Evolutionary conservation across 192 early-diverging fungal species (phyloP).

Genomic region (Pecoramyces ruminantium): DNA sequence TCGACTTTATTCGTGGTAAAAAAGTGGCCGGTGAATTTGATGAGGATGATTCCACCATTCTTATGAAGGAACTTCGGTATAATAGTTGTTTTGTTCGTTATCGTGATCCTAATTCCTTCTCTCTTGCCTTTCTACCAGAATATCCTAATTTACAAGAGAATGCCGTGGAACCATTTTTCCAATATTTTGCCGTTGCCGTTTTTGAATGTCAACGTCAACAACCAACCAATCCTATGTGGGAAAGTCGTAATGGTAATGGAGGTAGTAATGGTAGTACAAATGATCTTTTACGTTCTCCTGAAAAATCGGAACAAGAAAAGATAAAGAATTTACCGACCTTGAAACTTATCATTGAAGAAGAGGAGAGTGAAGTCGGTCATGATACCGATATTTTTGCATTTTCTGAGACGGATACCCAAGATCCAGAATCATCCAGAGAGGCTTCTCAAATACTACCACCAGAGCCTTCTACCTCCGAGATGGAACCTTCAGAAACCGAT

Average conservation of each 20-base stretch:
- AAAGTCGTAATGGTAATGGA: neutral
- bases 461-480: too few species aligned
- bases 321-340: neutral
- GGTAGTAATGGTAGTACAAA: neutral
- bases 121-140: neutral
- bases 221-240: neutral
- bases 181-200: neutral
- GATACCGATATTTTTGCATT: neutral
- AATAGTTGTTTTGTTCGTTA: neutral
- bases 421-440: neutral
- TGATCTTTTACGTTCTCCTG: neutral
- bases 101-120: neutral
- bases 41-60: neutral
- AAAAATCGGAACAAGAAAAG: neutral
- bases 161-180: neutral
- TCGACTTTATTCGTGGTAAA: neutral
- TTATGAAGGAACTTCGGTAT: neutral
- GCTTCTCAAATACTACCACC: neutral
- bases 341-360: neutral
- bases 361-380: neutral
- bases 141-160: neutral
- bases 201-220: neutral
- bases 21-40: neutral
- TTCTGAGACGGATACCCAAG: neutral
- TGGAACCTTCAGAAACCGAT: neutral